These are phyloP conservation scores for Prototheca wickerhamii DNA, from an alignment of 163 green algal genomes.

Conservation along the genomic window DNA sequence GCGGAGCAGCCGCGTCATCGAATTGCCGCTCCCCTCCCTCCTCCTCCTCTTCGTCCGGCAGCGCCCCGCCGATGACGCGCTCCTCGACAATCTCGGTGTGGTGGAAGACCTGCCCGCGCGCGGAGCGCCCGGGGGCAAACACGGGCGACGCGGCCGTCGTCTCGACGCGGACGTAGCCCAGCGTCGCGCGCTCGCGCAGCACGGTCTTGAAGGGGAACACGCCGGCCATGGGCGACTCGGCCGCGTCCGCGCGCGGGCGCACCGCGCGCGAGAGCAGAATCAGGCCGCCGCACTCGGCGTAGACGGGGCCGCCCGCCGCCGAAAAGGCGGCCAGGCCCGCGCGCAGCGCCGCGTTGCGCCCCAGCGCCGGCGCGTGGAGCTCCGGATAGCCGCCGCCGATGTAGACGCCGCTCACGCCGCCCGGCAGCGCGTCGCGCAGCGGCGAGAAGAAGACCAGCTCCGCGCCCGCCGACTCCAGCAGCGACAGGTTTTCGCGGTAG, in stretches of 20 bases:
- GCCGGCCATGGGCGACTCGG: constrained; percentile 37
- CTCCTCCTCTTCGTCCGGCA: not conserved
- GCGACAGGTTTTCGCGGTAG: constrained; percentile 71
- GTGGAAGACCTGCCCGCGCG: constrained; percentile 62
- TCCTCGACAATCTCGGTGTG: constrained; percentile 66
- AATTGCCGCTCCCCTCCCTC: not conserved
- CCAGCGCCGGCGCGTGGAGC: constrained; percentile 48
- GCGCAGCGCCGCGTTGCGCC: constrained; percentile 51
- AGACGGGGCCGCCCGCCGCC: constrained; percentile 68
- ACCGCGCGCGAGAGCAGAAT: constrained; percentile 70
- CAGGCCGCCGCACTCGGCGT: constrained; percentile 76
- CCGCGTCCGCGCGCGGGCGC: constrained; percentile 32
- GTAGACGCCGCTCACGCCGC: constrained; percentile 60
- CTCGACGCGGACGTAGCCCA: constrained; percentile 70
- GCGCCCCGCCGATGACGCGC: not conserved
- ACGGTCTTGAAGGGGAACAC: constrained; percentile 77
- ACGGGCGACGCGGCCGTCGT: constrained; percentile 38
- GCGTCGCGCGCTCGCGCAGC: constrained; percentile 42
- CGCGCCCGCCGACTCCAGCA: constrained; percentile 54
- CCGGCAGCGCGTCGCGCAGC: constrained; percentile 56
- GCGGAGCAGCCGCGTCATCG: no score
- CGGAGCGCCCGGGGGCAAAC: constrained; percentile 44
- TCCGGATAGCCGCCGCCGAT: constrained; percentile 77
- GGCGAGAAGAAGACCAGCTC: constrained; percentile 84
- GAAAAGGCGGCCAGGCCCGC: constrained; percentile 69